Evolutionary conservation across 306 rosid genomes (phyloP), one percentile per base, ranked within the genome.

Genomic region (Vachellia collinsii): DNA sequence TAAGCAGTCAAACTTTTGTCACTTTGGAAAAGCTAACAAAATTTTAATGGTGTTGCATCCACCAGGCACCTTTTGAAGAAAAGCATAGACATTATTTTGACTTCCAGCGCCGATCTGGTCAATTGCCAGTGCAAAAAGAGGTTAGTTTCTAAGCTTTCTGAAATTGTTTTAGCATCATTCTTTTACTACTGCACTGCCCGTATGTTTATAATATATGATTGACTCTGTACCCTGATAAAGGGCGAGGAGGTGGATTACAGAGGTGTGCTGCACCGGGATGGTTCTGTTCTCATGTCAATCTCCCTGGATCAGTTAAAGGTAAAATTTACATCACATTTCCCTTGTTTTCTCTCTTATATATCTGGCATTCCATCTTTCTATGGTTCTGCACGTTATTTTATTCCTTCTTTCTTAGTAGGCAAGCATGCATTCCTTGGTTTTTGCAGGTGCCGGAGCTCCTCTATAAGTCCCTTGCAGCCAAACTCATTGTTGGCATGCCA

Each of bases 171-270:
- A 75, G 69, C 85, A 84, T 92, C 91, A 83, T 92, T 91, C 79
- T 91, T 89, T 66, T 88, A n/a, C 85, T 12, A 91, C 92, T 25
- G 91, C 87, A 39, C 90, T n/a, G 36, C 14, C 36, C 70, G 38
- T 51, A 14, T 17, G 47, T 78, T 68, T 72, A n/a, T 19, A 66
- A 47, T 39, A 14, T 56, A 83, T 42, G 64, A 79, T 65, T 92
- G 0, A 89, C 83, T 68, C 14, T 80, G 79, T 42, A 22, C 78
- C 61, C 77, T 56, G 11, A 65, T 72, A 63, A 89, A 95, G 99
- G 98, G 97, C 48, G 99, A 95, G 75, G 98, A 95, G 85, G 98
- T 93, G 62, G 99, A 95, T 87, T 95, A 87, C 81, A 91, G 99
- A 89, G 98, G 99, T 42, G 92, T 78, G 29, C 90, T 95, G 75